Base-by-base conservation (phyloP, 2,329 filamentous ascomycete genomes). In the Dactylellina parvicollis region DNA sequence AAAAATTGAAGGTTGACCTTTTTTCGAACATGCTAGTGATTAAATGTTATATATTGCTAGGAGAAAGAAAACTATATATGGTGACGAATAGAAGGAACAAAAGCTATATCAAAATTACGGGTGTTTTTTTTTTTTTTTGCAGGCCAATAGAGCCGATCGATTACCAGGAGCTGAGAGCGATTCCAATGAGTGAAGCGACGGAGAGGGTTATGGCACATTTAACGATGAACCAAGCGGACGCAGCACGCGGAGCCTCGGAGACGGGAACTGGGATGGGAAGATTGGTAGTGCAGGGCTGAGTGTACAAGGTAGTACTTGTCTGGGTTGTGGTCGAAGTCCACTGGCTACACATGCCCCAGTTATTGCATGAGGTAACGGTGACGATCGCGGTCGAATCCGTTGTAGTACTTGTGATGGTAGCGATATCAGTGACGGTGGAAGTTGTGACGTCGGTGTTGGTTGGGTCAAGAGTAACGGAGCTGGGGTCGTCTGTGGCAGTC, bases 261-360 rank as follows among this genome's bases (percentile, higher is more conserved):
- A 72, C 44, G 4, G 67, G 67, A 24, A 72, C 59, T 12, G 67
- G 67, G 26, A 72, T 65, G 0, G 67, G 67, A 14, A 72, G 67
- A n/a, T 42, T 61, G 30, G 30, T 66, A 8, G 42, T 72, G 59
- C 67, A 72, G 16, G 67, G 67, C 24, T 49, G 38, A 16, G 67
- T 72, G 52, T 64, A 65, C 20, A 65, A 16, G 22, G 67, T 64
- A 7, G 67, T 72, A 42, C 67, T 65, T 4, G 67, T 72, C 28
- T 55, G 46, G 1, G 67, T 72, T 18, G 67, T 72, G n/a, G 67
- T 72, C 20, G 67, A 72, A 14, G 67, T 72, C 67, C 57, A 72
- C 24, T 46, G 32, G 52, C 30, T 42, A 52, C 67, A 72, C 16
- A 40, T 42, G 14, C 50, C 67, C 26, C 42, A 52, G 59, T 65